Percentiles rank a stretch among this genome's conserved stretches.
Conservation (phyloP, 106 monocot species). For the Dioscorea dumetorum region DNA sequence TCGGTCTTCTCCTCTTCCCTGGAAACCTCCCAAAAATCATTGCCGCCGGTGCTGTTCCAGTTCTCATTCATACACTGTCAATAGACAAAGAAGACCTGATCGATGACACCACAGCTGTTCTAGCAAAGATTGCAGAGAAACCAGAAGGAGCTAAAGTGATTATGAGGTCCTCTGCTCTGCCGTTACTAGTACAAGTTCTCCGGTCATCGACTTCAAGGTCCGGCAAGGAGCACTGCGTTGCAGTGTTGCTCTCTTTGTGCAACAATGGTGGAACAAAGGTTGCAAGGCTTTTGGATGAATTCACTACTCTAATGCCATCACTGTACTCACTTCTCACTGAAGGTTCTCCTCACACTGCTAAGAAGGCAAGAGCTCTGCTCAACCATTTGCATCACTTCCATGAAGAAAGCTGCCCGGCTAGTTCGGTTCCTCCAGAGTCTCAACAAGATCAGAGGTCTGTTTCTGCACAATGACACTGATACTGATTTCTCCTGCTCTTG, state of each 20-base stretch:
- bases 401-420: slow-evolving; percentile 2
- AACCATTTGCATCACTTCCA: slow-evolving; percentile 28
- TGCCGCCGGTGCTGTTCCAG: slow-evolving; percentile 26
- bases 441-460: slow-evolving; percentile 17
- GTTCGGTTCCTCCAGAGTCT: background rate
- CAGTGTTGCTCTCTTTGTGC: slow-evolving; percentile 41
- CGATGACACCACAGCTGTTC: slow-evolving; percentile 35
- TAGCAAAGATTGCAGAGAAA: slow-evolving; percentile 48
- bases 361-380: slow-evolving; percentile 54
- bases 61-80: slow-evolving; percentile 27
- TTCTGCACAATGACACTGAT: slow-evolving; percentile 17
- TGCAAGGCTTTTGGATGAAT: slow-evolving; percentile 26
- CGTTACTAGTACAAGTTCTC: slow-evolving; percentile 30
- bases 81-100: slow-evolving; percentile 50
- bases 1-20: slow-evolving; percentile 33
- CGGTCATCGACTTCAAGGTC: slow-evolving; percentile 28
- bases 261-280: slow-evolving; percentile 36
- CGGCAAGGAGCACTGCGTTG: slow-evolving; percentile 50
- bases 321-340: slow-evolving; percentile 42
- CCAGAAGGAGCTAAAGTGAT: slow-evolving; percentile 39
- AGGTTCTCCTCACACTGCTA: slow-evolving; percentile 42
- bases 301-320: slow-evolving; percentile 44
- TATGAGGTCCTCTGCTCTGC: slow-evolving; percentile 16
- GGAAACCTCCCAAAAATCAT: slow-evolving; percentile 41
- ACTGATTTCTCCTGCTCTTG: background rate